phyloP scores from a whole-genome alignment of 1,139 yeast species.

The Kluyveromyces sp. region DNA sequence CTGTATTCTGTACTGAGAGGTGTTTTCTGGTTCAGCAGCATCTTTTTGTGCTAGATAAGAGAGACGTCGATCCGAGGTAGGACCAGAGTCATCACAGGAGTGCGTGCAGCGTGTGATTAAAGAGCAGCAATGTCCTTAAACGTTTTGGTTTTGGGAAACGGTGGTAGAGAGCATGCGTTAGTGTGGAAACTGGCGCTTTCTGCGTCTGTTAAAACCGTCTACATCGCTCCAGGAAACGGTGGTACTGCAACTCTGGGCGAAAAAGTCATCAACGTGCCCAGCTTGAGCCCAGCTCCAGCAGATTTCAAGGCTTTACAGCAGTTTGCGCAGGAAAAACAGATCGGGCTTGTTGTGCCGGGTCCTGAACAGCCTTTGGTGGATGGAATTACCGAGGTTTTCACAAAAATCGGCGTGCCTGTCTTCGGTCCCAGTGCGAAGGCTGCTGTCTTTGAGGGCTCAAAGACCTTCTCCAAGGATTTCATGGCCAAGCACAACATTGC shows the following conservation, averaged over 20 bases:
- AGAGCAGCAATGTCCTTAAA: conserved; percentile 40
- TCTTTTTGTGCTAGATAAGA: too few relatives aligned
- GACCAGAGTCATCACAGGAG: neutral
- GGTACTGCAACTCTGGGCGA: conserved; percentile 56
- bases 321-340: conserved; percentile 62
- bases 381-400: conserved; percentile 70
- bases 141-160: conserved; percentile 87
- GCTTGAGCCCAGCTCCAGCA: conserved; percentile 50
- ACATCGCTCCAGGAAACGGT: conserved; percentile 96
- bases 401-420: conserved; percentile 80
- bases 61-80: neutral
- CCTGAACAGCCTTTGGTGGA: conserved; percentile 99
- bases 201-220: conserved; percentile 60
- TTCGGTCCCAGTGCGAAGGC: conserved; percentile 92
- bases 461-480: conserved; percentile 87
- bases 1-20: too few relatives aligned
- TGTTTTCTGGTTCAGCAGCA: too few relatives aligned
- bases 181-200: conserved; percentile 89
- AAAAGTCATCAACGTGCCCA: conserved; percentile 62
- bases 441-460: conserved; percentile 94
- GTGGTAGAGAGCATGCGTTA: conserved; percentile 98
- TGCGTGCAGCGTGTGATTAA: neutral
- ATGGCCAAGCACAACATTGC: conserved; percentile 91
- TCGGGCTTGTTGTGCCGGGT: conserved; percentile 86
- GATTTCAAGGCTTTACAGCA: conserved; percentile 53